Conservation (phyloP, 192 early-diverging fungal species). For the Backusella tuberculispora region DNA sequence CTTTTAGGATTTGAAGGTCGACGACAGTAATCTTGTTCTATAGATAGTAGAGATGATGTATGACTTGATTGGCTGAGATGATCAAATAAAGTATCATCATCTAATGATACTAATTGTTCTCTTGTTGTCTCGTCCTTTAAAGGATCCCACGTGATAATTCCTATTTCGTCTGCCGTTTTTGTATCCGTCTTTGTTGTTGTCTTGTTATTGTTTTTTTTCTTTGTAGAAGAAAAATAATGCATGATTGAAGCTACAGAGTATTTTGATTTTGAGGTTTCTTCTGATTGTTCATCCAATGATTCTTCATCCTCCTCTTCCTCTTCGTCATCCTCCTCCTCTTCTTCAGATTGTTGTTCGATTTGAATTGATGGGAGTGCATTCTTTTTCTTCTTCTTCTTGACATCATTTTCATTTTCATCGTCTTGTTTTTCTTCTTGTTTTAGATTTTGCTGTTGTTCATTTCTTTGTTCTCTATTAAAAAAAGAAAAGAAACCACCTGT, state of each 20-base stretch:
- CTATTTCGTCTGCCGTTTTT: constrained; percentile 9
- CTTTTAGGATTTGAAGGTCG: neutral
- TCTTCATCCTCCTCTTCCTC: neutral
- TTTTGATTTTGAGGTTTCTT: neutral
- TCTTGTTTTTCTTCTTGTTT: too few species aligned
- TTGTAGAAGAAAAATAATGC: neutral
- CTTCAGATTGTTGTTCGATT: neutral
- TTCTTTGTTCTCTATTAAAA: constrained; percentile 21
- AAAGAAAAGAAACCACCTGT: constrained; percentile 25
- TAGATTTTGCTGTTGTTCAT: neutral
- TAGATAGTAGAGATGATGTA: neutral
- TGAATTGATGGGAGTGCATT: neutral
- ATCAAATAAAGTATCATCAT: neutral
- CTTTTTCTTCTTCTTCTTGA: neutral
- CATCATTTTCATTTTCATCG: neutral
- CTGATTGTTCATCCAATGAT: neutral
- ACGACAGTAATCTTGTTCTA: too few species aligned
- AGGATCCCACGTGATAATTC: constrained; percentile 26
- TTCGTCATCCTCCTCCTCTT: neutral
- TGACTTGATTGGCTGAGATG: neutral
- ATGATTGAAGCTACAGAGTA: constrained; percentile 8
- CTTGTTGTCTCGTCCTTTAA: constrained; percentile 11
- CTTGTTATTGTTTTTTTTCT: neutral
- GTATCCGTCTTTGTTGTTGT: neutral
- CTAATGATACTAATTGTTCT: constrained; percentile 18